phyloP scores from a whole-genome alignment of 2,329 filamentous ascomycete species.

The Cladosporium sp. region DNA sequence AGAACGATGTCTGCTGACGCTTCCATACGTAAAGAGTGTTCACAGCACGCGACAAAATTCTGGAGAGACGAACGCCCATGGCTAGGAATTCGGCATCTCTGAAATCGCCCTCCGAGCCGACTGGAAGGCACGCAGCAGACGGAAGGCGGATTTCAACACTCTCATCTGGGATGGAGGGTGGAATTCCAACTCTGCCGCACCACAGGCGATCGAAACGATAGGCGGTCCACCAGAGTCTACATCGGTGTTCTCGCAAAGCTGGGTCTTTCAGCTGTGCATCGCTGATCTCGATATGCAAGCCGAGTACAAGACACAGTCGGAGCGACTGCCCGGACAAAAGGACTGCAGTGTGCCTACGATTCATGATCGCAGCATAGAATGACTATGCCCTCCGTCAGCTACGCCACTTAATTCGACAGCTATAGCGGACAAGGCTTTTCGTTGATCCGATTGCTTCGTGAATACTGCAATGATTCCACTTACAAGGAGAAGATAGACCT shows the following conservation, averaged over 20 bases:
- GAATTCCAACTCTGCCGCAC: slow-evolving; percentile 32
- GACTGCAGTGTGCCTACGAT: slow-evolving; percentile 44
- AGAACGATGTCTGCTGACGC: slow-evolving; percentile 28
- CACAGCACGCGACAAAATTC: slow-evolving; percentile 27
- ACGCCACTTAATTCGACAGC: too few relatives aligned
- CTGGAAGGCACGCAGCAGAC: slow-evolving; percentile 31
- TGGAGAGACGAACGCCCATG: slow-evolving; percentile 39
- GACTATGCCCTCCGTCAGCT: slow-evolving; percentile 28
- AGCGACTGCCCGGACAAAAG: slow-evolving; percentile 43
- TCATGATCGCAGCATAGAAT: slow-evolving; percentile 43
- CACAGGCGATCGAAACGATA: slow-evolving; percentile 34
- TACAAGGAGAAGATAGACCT: slow-evolving; percentile 43
- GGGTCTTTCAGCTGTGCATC: slow-evolving; percentile 39
- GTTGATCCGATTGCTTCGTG: too few relatives aligned
- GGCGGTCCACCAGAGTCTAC: slow-evolving; percentile 34
- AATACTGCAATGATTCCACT: slow-evolving; percentile 11
- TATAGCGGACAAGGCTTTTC: too few relatives aligned
- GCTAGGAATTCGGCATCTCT: slow-evolving; percentile 36
- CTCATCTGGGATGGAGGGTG: slow-evolving; percentile 30
- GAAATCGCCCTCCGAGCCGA: slow-evolving; percentile 25
- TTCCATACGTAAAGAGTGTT: slow-evolving; percentile 28
- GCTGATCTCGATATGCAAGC: slow-evolving; percentile 39
- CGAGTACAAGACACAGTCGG: slow-evolving; percentile 42
- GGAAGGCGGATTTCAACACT: slow-evolving; percentile 42
- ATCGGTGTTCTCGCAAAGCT: slow-evolving; percentile 29